Evolutionary conservation across 2,329 filamentous ascomycete genomes (phyloP).

Genomic region (Botrytis sinoallii): DNA sequence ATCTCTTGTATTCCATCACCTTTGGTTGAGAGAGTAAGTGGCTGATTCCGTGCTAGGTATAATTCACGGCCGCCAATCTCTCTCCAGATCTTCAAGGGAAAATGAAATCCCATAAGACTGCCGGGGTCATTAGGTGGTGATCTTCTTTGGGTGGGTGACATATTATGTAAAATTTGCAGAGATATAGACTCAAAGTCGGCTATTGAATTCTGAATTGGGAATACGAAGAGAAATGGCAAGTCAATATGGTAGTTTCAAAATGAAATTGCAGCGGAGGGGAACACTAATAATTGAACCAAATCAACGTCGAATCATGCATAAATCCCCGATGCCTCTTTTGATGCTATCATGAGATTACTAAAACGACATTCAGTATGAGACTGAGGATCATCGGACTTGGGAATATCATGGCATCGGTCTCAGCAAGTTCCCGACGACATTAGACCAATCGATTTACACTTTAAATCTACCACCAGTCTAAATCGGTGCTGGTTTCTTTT

Average conservation of each 20-base stretch:
- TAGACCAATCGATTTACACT: not conserved
- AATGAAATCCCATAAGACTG: slow-evolving; percentile 3
- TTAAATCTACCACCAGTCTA: not conserved
- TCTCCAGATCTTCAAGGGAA: slow-evolving; percentile 6
- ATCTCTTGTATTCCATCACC: slow-evolving; percentile 23
- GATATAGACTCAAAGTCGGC: not conserved
- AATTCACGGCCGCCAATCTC: slow-evolving; percentile 5
- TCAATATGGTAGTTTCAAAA: not conserved
- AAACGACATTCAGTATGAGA: not conserved
- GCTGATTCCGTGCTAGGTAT: not conserved
- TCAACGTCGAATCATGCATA: not conserved
- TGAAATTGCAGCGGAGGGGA: not conserved
- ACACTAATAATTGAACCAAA: not conserved
- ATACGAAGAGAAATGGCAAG: not conserved
- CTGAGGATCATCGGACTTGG: not conserved
- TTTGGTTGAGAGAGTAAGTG: slow-evolving; percentile 16
- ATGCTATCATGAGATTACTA: not conserved
- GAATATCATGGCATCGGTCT: not conserved
- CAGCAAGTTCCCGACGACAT: not conserved
- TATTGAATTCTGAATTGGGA: not conserved
- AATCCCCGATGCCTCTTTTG: not conserved
- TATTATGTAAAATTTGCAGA: not conserved
- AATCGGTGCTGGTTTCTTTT: not conserved
- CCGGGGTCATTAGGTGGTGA: slow-evolving; percentile 1
- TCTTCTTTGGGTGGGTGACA: slow-evolving; percentile 1